phyloP scores from a whole-genome alignment of 1,139 yeast species.

The Zygoascus sp. region DNA sequence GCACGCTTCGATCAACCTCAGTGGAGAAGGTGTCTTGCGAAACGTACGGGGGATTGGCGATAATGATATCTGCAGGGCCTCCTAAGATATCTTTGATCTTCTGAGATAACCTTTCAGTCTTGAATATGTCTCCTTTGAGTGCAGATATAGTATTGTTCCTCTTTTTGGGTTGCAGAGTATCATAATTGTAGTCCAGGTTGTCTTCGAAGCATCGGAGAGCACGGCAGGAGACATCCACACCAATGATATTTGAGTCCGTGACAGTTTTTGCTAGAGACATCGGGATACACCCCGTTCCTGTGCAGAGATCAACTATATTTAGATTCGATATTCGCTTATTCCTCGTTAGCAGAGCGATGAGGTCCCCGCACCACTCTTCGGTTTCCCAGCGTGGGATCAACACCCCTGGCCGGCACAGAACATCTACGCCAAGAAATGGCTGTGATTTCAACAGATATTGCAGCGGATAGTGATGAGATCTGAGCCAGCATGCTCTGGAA shows the following conservation, averaged over 20 bases:
- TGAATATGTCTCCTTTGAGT: slow-evolving; percentile 14
- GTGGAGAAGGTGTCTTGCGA: slow-evolving; percentile 44
- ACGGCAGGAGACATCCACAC: slow-evolving; percentile 54
- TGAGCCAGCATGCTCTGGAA: slow-evolving; percentile 25
- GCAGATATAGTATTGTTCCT: not conserved
- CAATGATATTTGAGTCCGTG: slow-evolving; percentile 36
- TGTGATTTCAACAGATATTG: slow-evolving; percentile 83
- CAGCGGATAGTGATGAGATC: slow-evolving; percentile 52
- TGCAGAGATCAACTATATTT: slow-evolving; percentile 65
- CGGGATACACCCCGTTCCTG: slow-evolving; percentile 90
- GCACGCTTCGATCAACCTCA: slow-evolving; percentile 55
- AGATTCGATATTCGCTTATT: slow-evolving; percentile 13
- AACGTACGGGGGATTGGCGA: slow-evolving; percentile 90
- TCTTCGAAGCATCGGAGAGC: slow-evolving; percentile 51
- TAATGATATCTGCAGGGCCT: slow-evolving; percentile 45
- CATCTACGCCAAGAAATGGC: slow-evolving; percentile 72
- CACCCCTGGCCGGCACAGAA: slow-evolving; percentile 59
- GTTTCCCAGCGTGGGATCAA: slow-evolving; percentile 94
- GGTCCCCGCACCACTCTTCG: slow-evolving; percentile 72
- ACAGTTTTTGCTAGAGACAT: slow-evolving; percentile 39
- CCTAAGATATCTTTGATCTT: not conserved
- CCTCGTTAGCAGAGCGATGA: slow-evolving; percentile 35
- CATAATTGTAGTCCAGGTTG: slow-evolving; percentile 37
- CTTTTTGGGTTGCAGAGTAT: slow-evolving; percentile 21
- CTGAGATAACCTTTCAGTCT: slow-evolving; percentile 12